These are phyloP conservation scores for Brachypodium distachyon DNA, from an alignment of 202 grass and related monocot genomes.

Conservation along the genomic window DNA sequence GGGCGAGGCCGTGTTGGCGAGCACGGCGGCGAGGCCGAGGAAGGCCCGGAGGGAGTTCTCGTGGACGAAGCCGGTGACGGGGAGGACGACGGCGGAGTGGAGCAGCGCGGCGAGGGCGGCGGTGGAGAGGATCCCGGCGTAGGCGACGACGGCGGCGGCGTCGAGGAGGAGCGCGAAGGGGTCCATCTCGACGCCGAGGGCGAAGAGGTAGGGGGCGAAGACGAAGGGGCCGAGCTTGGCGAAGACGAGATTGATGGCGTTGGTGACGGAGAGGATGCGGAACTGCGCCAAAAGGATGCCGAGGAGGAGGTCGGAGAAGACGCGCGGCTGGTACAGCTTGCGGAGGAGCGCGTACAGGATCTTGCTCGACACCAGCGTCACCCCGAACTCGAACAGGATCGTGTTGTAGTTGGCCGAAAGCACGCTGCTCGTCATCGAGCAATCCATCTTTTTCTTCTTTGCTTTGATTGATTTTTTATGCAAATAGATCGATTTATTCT, in stretches of 20 bases:
- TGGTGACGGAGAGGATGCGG: slow-evolving; percentile 22
- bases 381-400: slow-evolving; percentile 51
- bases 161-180: slow-evolving; percentile 36
- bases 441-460: too few relatives aligned
- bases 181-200: slow-evolving; percentile 76
- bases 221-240: slow-evolving; percentile 38
- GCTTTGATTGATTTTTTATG: too few relatives aligned
- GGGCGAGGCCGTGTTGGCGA: slow-evolving; percentile 51
- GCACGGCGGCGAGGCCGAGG: slow-evolving; percentile 35
- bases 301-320: slow-evolving; percentile 45
- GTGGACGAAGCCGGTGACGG: slow-evolving; percentile 24
- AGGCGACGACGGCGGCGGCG: slow-evolving; percentile 39
- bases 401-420: slow-evolving; percentile 50
- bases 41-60: slow-evolving; percentile 37
- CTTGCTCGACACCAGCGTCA: slow-evolving; percentile 37
- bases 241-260: slow-evolving; percentile 45
- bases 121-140: slow-evolving; percentile 61
- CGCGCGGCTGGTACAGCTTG: slow-evolving; percentile 39
- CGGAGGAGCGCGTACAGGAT: slow-evolving; percentile 41
- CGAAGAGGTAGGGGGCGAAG: slow-evolving; percentile 57
- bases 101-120: slow-evolving; percentile 32
- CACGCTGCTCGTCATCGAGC: slow-evolving; percentile 40
- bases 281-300: slow-evolving; percentile 35
- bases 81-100: slow-evolving; percentile 26
- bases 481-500: too few relatives aligned